phyloP scores from a whole-genome alignment of 192 early-diverging fungal species.

The Entomortierella beljakovae region DNA sequence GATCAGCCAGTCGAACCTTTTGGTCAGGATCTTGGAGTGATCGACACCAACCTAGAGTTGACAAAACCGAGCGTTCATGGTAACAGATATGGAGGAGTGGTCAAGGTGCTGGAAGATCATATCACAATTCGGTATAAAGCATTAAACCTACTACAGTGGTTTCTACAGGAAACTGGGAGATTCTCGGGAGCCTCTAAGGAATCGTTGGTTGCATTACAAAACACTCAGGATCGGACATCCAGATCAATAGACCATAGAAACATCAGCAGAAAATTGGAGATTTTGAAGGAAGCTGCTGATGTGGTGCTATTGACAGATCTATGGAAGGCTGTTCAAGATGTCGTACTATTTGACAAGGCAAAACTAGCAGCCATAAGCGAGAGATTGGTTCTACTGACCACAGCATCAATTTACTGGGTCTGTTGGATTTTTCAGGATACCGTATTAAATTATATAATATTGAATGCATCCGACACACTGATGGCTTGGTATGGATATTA shows the following conservation, averaged over 20 bases:
- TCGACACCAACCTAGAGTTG: neutral
- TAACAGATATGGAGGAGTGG: neutral
- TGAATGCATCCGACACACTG: constrained; percentile 22
- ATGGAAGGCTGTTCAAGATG: constrained; percentile 16
- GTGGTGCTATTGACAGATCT: constrained; percentile 16
- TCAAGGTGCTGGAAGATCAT: constrained; percentile 4
- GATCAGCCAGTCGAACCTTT: neutral
- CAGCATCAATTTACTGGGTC: constrained; percentile 27
- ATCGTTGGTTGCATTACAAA: neutral
- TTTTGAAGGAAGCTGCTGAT: neutral
- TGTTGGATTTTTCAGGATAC: constrained; percentile 33
- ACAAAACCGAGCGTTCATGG: neutral
- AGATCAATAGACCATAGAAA: too few species aligned
- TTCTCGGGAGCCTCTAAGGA: neutral
- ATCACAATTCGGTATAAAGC: constrained; percentile 15
- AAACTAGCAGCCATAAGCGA: constrained; percentile 1
- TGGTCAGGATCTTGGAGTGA: neutral
- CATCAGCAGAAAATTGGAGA: neutral
- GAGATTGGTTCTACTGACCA: constrained; percentile 7
- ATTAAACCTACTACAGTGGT: constrained; percentile 15
- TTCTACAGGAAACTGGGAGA: constrained; percentile 22
- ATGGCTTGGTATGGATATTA: constrained; percentile 48
- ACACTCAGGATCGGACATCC: neutral
- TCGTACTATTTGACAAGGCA: constrained; percentile 4
- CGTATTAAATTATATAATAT: constrained; percentile 12